Evolutionary conservation across 768 basidiomycete genomes (phyloP).

Genomic region (Auricularia auricula-judae): DNA sequence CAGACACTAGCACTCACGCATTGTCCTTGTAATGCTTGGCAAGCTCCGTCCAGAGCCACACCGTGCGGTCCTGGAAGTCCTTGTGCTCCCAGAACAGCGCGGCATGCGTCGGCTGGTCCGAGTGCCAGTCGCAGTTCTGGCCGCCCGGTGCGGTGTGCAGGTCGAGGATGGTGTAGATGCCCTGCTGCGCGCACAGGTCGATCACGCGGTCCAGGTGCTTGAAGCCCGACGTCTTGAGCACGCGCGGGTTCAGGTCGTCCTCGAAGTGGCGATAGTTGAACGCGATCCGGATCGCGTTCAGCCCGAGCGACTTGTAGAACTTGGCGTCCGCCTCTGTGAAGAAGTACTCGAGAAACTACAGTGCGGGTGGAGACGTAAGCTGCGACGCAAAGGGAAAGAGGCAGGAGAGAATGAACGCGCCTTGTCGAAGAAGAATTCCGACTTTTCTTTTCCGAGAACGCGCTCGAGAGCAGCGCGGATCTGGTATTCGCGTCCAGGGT

Average conservation of each 20-base stretch:
- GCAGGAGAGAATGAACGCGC: constrained; percentile 21
- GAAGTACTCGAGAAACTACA: constrained; percentile 73
- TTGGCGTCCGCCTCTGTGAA: constrained; percentile 61
- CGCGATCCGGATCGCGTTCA: constrained; percentile 70
- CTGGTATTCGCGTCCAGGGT: constrained; percentile 73
- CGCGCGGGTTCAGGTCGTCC: constrained; percentile 72
- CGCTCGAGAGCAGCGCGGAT: constrained; percentile 60
- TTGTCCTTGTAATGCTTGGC: constrained; percentile 68
- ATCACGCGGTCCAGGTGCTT: constrained; percentile 79
- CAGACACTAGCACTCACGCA: constrained; percentile 17
- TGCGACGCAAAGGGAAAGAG: too few species aligned
- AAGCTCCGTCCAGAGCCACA: constrained; percentile 71
- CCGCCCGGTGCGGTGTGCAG: constrained; percentile 48
- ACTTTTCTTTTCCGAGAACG: constrained; percentile 54
- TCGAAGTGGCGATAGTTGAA: constrained; percentile 72
- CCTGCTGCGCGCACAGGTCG: constrained; percentile 58
- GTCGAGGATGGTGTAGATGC: constrained; percentile 62
- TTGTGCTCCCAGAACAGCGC: constrained; percentile 71
- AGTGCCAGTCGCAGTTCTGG: constrained; percentile 29
- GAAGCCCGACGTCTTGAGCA: constrained; percentile 64
- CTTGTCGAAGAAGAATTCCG: constrained; percentile 78
- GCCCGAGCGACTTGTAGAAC: constrained; percentile 66
- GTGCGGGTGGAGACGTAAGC: not conserved
- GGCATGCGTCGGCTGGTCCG: constrained; percentile 57
- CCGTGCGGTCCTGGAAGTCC: constrained; percentile 69